Base-by-base conservation (phyloP, 192 early-diverging fungal genomes). In the Lunasporangiospora selenospora region DNA sequence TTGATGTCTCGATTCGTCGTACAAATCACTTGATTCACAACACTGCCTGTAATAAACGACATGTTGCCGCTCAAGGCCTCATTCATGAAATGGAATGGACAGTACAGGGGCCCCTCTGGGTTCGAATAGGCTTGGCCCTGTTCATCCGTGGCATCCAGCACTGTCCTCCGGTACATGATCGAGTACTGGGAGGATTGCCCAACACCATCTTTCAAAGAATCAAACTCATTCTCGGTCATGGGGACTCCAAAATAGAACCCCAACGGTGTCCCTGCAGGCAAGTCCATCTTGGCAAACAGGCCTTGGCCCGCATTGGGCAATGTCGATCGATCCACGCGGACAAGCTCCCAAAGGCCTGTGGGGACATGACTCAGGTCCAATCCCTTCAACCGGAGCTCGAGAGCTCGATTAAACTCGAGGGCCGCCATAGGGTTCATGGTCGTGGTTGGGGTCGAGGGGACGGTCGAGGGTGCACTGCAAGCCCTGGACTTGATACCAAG, bases 201-300 rank as follows among this genome's bases (percentile, higher is more conserved):
- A 10, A 91, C 78, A 11, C 81, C 77, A 41, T 96, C 95, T 59
- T 97, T 97, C 19, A 88, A 67, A 0, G 85, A 87, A 77, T 97
- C 95, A 61, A 93, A 97, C 65, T 97, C 95, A 59, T 93, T 92
- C 78, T 97, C 95, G 2, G 91, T 94, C 92, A 95, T 97, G 9
- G 95, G 95, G 7, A 97, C 92, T 18, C 95, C 95, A 81, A 97
- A 97, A 59, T 97, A 97, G 60, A 96, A 97, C 2, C 95, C 95
- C 4, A 97, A 65, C 0, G 90, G 87, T 16, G 88, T 90, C 8
- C 85, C 83, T 16, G 75, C 81, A 2, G 94, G 93, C 4, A 97
- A 47, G 48, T 87, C 81, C 2, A 88, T 80, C 26, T 65, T 76
- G 1, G 92, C 92, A 81, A 92, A 93, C 6, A 92, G 57, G 0